phyloP scores from a whole-genome alignment of 2,329 filamentous ascomycete species.

The Chrysosporium queenslandicum region DNA sequence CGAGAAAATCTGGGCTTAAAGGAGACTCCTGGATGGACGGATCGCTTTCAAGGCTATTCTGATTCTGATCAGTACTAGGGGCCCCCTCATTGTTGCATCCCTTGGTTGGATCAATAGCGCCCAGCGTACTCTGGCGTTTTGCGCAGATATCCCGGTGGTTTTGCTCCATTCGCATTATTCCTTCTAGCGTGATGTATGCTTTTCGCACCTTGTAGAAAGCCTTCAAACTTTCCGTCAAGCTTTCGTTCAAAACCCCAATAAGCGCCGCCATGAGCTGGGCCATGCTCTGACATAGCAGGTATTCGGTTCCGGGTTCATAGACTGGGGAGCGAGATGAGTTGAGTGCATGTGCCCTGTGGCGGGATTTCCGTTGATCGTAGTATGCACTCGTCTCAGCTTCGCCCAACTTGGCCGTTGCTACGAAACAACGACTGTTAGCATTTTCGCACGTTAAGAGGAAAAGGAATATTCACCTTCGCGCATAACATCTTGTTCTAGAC shows the following conservation, averaged over 20 bases:
- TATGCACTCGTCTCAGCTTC: conserved; percentile 68
- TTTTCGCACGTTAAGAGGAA: not conserved
- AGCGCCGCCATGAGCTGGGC: conserved; percentile 83
- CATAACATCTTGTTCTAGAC: conserved; percentile 89
- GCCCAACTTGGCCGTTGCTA: conserved; percentile 60
- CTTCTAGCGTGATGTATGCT: conserved; percentile 72
- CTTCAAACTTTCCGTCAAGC: conserved; percentile 77
- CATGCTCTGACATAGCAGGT: conserved; percentile 71
- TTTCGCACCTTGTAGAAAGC: conserved; percentile 90
- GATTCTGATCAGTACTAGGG: too few species aligned
- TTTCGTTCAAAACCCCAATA: conserved; percentile 82
- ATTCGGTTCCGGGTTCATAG: conserved; percentile 79
- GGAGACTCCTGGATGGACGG: too few species aligned
- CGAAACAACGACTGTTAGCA: not conserved
- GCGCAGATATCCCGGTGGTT: conserved; percentile 39
- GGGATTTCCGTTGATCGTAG: conserved; percentile 64
- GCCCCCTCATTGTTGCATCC: not conserved
- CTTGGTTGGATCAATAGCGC: not conserved
- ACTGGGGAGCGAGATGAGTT: conserved; percentile 50
- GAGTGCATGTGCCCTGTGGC: conserved; percentile 48
- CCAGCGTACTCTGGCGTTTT: not conserved
- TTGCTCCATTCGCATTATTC: conserved; percentile 64
- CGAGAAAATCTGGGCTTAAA: conserved; percentile 48
- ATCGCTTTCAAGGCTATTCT: not conserved
- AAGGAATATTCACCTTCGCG: conserved; percentile 48